Evolutionary conservation across 345 rosid genomes (phyloP).

Genomic region (Salix koriyanagi): DNA sequence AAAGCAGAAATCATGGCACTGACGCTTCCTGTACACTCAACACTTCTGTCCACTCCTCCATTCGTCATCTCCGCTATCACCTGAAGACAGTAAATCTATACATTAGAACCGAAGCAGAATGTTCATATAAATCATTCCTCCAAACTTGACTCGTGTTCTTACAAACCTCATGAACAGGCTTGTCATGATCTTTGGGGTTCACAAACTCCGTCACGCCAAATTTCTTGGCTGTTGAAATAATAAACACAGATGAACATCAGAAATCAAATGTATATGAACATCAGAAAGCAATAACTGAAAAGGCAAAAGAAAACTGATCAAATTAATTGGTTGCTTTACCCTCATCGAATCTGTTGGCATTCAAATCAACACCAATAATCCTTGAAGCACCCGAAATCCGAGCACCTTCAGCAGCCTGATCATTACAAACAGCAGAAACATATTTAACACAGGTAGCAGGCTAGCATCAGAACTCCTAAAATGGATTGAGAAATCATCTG

Average conservation of each 20-base stretch:
- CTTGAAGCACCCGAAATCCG: conserved; percentile 36
- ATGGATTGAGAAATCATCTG: neutral
- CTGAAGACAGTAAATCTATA: neutral
- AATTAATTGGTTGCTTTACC: neutral
- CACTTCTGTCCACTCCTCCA: conserved; percentile 48
- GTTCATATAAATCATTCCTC: neutral
- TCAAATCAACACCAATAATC: conserved; percentile 42
- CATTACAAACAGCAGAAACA: neutral
- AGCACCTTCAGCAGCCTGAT: conserved; percentile 38
- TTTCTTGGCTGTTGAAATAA: conserved; percentile 8
- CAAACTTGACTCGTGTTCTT: neutral
- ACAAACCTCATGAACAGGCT: conserved; percentile 23
- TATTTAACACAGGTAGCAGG: neutral
- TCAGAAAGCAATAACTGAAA: neutral
- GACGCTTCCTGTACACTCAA: conserved; percentile 42
- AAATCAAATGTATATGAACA: neutral
- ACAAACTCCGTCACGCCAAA: conserved; percentile 21
- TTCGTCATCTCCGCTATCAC: conserved; percentile 45
- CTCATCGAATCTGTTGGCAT: conserved; percentile 23
- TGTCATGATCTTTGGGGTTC: conserved; percentile 13
- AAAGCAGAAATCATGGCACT: conserved; percentile 45
- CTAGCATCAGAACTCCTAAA: too few relatives aligned
- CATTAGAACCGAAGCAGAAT: neutral
- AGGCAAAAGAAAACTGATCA: neutral
- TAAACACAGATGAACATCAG: neutral